Evolutionary conservation across 2,329 filamentous ascomycete genomes (phyloP), one percentile per base, ranked within the genome.

Genomic region (Helminthosporium solani): DNA sequence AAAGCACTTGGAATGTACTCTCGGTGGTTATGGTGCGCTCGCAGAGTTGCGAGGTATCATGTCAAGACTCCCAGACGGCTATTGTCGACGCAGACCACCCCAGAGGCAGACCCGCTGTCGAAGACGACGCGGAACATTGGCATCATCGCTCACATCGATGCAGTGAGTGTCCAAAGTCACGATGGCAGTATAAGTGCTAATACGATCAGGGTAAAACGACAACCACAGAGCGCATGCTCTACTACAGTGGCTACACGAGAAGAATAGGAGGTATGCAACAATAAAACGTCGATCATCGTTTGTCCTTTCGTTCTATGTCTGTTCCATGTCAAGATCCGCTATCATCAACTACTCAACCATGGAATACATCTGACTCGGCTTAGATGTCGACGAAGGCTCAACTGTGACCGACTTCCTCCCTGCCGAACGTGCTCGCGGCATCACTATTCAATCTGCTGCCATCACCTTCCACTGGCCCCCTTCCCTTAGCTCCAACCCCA

Each of bases 111-210:
- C 40, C 44, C 52, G 50, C 74, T 84, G 15, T 77, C 81, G 31
- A 82, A 82, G 60, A 92, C 90, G 40, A 94, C 91, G 41, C 81
- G 92, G 58, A 99, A 99, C 66, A 96, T 99, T 67, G 94, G 94
- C 51, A 97, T 99, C 58, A 96, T 99, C 70, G 94, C 94, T 49
- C 94, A 99, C 70, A 96, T 99, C 55, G 94, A 97, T 83, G 94
- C 94, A 46, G 80, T 82, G 67, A 57, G 77, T 71, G n/a, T 4
- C n/a, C 6, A 15, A n/a, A 14, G 27, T 38, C 34, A 47, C 18
- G 37, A 9, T 7, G 6, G 20, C n/a, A 37, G 25, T 23, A 15
- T 25, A 20, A 2, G 1, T 25, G 16, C 51, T 60, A 27, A 66
- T 21, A 14, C 16, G 2, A 2, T 18, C 33, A 82, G 79, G 94